Percentiles rank a stretch among this genome's conserved stretches.
These are phyloP conservation scores for Anacardium occidentale DNA, from an alignment of 345 rosid species.

Conservation along the genomic window DNA sequence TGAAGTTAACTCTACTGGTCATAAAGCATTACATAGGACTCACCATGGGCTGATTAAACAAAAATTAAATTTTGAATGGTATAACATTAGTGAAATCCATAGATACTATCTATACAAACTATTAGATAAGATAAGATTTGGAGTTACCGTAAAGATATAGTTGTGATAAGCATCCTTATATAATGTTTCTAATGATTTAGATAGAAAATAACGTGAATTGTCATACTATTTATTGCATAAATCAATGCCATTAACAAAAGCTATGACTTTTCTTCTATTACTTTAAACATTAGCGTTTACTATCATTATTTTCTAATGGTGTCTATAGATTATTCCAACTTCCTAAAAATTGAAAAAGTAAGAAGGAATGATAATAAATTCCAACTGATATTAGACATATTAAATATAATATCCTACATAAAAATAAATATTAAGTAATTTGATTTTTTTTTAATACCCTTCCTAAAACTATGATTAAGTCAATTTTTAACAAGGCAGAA, in stretches of 20 bases:
- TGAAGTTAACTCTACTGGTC: background rate
- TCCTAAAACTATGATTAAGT: conserved; percentile 5
- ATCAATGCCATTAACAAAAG: conserved; percentile 72
- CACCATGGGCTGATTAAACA: background rate
- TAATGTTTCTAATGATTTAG: conserved; percentile 42
- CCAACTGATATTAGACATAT: background rate
- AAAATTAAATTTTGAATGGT: background rate
- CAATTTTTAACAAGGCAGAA: background rate
- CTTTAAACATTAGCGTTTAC: conserved; percentile 68
- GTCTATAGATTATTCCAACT: conserved; percentile 74
- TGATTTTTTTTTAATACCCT: background rate
- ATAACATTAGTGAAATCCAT: conserved; percentile 1
- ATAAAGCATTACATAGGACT: background rate
- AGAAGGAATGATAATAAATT: conserved; percentile 1
- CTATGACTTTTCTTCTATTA: conserved; percentile 47
- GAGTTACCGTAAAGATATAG: conserved; percentile 55
- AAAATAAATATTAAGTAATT: background rate
- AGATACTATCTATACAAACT: background rate
- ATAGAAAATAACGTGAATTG: conserved; percentile 59
- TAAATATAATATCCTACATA: background rate
- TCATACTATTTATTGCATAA: conserved; percentile 60
- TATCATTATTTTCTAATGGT: conserved; percentile 72
- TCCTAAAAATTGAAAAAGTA: conserved; percentile 48
- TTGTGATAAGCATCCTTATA: conserved; percentile 58
- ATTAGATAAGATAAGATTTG: conserved; percentile 13